Percentiles rank a stretch among this genome's conserved stretches.
Conservation (phyloP, 176 grass and related monocot genomes). For the Pontederia crassipes region DNA sequence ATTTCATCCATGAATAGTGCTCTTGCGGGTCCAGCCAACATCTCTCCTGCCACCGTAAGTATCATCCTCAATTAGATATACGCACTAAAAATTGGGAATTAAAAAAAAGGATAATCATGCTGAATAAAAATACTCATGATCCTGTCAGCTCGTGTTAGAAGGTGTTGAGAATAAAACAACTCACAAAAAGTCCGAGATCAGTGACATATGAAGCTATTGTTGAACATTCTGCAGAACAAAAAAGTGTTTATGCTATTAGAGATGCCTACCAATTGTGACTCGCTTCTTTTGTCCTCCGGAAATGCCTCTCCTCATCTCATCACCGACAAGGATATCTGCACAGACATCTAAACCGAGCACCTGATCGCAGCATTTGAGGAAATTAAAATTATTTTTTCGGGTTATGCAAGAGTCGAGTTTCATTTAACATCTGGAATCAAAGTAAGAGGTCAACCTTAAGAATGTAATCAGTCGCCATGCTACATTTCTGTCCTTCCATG, state of each 20-base stretch:
- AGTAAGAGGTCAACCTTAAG: conserved; percentile 36
- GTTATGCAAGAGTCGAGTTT: neutral
- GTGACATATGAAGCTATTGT: no score
- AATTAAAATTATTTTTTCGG: neutral
- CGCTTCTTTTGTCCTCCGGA: conserved; percentile 68
- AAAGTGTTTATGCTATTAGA: no score
- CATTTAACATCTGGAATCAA: neutral
- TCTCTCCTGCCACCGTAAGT: conserved; percentile 37
- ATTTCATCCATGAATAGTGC: conserved; percentile 75
- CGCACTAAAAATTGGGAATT: neutral
- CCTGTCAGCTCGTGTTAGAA: no score
- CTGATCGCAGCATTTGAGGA: conserved; percentile 8
- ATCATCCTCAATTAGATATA: neutral
- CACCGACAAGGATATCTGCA: conserved; percentile 55
- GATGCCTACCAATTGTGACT: conserved; percentile 43
- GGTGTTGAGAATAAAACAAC: no score
- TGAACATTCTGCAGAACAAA: no score
- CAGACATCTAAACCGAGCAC: conserved; percentile 61
- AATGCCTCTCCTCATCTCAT: conserved; percentile 59
- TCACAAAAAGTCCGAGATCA: no score
- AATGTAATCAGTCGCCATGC: conserved; percentile 46
- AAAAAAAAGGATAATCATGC: no score
- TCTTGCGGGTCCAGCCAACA: conserved; percentile 51
- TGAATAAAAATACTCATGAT: no score
- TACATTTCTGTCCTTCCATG: conserved; percentile 42